phyloP scores from a whole-genome alignment of 2,329 filamentous ascomycete genomes.

The Coleophoma crateriformis region DNA sequence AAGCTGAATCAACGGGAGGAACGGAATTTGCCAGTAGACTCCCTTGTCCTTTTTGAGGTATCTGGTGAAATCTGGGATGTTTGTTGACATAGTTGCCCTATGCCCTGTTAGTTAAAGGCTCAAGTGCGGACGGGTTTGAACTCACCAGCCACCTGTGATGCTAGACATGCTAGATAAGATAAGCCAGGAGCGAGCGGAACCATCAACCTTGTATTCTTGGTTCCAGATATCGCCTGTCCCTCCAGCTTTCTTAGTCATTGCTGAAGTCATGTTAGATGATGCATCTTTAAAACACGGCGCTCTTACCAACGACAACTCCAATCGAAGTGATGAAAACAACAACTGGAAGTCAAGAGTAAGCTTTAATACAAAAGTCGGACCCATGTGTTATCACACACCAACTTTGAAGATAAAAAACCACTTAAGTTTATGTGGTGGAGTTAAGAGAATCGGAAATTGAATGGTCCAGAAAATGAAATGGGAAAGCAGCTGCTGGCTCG shows the following conservation, averaged over 20 bases:
- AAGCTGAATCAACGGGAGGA: conserved; percentile 21
- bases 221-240: conserved; percentile 19
- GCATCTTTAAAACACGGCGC: background rate
- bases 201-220: conserved; percentile 15
- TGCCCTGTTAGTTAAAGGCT: background rate
- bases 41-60: conserved; percentile 19
- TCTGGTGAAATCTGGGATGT: conserved; percentile 25
- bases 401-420: conserved; percentile 48
- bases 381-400: conserved; percentile 4
- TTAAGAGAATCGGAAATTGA: conserved; percentile 37
- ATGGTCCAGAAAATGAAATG: conserved; percentile 39
- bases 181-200: conserved; percentile 16
- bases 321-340: background rate
- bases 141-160: conserved; percentile 20
- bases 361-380: no score
- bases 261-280: conserved; percentile 16
- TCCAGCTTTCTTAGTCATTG: conserved; percentile 17
- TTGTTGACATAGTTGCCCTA: conserved; percentile 13
- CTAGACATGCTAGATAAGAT: conserved; percentile 19
- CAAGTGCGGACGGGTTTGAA: background rate
- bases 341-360: background rate
- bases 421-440: conserved; percentile 39
- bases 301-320: background rate
- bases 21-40: conserved; percentile 21
- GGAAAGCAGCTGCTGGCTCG: conserved; percentile 46